phyloP scores from a whole-genome alignment of 169 alveolate species.

The Cryptosporidium tyzzeri region DNA sequence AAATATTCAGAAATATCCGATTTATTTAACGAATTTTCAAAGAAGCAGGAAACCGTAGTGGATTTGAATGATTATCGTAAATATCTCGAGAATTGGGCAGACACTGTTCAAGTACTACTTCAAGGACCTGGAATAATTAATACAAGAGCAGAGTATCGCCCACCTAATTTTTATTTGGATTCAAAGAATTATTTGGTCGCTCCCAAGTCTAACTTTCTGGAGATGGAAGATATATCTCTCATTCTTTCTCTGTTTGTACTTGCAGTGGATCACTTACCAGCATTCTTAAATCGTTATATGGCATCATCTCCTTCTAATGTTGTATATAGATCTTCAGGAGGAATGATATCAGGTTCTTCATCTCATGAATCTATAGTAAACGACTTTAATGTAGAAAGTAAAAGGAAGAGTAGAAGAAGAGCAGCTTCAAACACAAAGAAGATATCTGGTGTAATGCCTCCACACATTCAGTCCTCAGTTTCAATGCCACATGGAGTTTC shows the following conservation, averaged over 20 bases:
- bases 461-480: constrained; percentile 21
- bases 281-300: constrained; percentile 46
- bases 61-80: constrained; percentile 23
- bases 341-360: constrained; percentile 48
- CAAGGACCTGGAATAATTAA: constrained; percentile 73
- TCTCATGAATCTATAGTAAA: constrained; percentile 66
- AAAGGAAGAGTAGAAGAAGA: constrained; percentile 67
- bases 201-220: constrained; percentile 32
- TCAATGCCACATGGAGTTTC: neutral
- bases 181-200: constrained; percentile 23
- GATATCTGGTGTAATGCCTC: constrained; percentile 1
- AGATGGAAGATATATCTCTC: constrained; percentile 57
- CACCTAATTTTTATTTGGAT: constrained; percentile 55
- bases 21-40: constrained; percentile 58
- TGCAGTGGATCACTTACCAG: constrained; percentile 54
- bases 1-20: constrained; percentile 48
- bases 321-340: constrained; percentile 44
- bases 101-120: constrained; percentile 61
- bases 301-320: constrained; percentile 57
- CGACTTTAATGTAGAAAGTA: constrained; percentile 45
- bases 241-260: constrained; percentile 56
- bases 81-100: constrained; percentile 67
- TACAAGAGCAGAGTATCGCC: constrained; percentile 26
- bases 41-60: constrained; percentile 1
- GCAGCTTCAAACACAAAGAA: constrained; percentile 56